Evolutionary conservation across 345 rosid genomes (phyloP).

Genomic region (Salix koriyanagi): DNA sequence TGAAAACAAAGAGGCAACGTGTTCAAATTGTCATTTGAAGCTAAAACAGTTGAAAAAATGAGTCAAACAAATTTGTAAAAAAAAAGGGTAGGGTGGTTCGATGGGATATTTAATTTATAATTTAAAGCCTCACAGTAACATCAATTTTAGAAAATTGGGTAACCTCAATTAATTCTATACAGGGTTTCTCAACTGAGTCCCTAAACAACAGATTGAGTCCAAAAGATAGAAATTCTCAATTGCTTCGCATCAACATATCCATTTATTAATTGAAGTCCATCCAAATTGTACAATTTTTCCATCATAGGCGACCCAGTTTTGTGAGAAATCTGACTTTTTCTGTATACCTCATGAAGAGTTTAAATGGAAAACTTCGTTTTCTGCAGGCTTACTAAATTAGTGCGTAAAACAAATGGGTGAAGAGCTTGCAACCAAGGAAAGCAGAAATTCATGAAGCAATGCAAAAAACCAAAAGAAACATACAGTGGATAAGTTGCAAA

Average conservation of each 20-base stretch:
- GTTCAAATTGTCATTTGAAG: conserved; percentile 4
- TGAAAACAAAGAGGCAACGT: conserved; percentile 17
- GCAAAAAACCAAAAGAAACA: neutral
- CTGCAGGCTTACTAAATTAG: too few species aligned
- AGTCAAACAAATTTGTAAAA: neutral
- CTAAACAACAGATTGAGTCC: neutral
- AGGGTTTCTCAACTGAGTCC: neutral
- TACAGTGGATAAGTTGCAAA: neutral
- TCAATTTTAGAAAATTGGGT: neutral
- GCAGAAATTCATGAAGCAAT: neutral
- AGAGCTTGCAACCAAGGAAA: too few species aligned
- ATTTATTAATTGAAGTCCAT: neutral
- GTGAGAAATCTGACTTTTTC: neutral
- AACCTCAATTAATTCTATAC: neutral
- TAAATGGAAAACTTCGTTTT: too few species aligned
- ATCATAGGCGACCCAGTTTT: neutral
- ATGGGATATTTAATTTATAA: neutral
- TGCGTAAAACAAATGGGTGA: too few species aligned
- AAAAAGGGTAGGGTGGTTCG: neutral
- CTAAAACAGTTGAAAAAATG: neutral
- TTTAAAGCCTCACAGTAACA: neutral
- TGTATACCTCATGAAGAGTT: too few species aligned
- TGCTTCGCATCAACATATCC: neutral
- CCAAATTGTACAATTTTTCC: neutral
- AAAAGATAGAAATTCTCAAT: neutral